Percentiles rank a stretch among this genome's conserved stretches.
Conservation (phyloP, 2,329 filamentous ascomycete species). For the Verruconis gallopava region DNA sequence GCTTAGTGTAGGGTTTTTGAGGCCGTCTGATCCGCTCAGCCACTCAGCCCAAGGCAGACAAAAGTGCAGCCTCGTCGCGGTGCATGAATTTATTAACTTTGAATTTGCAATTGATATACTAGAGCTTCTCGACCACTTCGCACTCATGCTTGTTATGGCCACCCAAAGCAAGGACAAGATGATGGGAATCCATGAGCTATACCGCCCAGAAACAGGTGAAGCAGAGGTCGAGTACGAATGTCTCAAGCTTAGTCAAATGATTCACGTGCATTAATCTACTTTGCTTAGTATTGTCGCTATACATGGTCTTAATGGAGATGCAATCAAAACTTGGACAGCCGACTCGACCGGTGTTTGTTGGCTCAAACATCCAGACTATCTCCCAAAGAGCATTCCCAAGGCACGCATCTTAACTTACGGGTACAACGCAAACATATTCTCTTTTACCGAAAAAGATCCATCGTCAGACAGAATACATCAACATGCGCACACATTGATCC, state of each 20-base stretch:
- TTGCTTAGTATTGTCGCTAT: slow-evolving; percentile 13
- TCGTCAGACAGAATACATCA: slow-evolving; percentile 22
- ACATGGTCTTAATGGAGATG: slow-evolving; percentile 14
- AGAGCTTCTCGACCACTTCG: no score
- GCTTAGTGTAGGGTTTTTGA: no score
- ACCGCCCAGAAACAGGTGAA: background rate
- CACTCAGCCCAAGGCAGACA: no score
- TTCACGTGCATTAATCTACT: background rate
- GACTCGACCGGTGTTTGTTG: slow-evolving; percentile 12
- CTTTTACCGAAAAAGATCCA: slow-evolving; percentile 14
- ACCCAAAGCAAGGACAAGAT: no score
- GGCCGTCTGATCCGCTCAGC: no score
- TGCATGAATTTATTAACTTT: no score
- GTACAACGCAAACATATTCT: slow-evolving; percentile 13
- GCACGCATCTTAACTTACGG: slow-evolving; percentile 13
- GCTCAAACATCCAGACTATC: slow-evolving; percentile 12
- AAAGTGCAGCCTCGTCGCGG: no score
- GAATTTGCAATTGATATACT: no score
- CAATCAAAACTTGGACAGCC: slow-evolving; percentile 14
- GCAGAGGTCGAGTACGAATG: background rate
- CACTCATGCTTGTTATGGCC: no score
- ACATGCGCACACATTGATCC: slow-evolving; percentile 25
- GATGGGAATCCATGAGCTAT: background rate
- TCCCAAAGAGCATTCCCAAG: slow-evolving; percentile 12
- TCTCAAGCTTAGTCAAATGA: no score